These are phyloP conservation scores for Salvia sclarea DNA, from an alignment of 305 asterid species.

Conservation along the genomic window DNA sequence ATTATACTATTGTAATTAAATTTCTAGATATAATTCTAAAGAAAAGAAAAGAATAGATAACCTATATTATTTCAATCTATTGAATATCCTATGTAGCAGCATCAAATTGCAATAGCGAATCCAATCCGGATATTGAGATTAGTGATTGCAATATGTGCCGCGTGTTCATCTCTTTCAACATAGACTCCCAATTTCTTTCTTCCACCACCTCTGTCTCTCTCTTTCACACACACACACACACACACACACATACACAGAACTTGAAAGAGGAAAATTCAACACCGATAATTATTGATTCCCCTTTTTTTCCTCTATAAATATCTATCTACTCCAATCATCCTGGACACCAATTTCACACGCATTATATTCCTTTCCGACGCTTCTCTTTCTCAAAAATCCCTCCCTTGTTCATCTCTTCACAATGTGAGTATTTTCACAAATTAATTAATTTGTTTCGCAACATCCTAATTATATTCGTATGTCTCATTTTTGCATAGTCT, in stretches of 20 bases:
- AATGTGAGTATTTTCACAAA: constrained; percentile 35
- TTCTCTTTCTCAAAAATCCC: constrained; percentile 21
- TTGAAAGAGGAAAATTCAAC: neutral
- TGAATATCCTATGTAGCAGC: too few species aligned
- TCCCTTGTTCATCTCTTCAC: constrained; percentile 22
- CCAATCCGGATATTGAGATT: constrained; percentile 8
- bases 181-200: constrained; percentile 34
- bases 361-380: neutral
- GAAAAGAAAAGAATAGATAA: too few species aligned
- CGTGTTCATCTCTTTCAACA: constrained; percentile 60
- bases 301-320: constrained; percentile 35
- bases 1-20: too few species aligned
- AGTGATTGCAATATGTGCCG: constrained; percentile 52
- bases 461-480: neutral
- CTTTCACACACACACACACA: neutral
- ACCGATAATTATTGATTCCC: constrained; percentile 15
- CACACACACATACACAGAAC: neutral
- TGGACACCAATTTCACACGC: constrained; percentile 39
- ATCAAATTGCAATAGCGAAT: neutral
- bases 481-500: neutral
- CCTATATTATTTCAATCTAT: too few species aligned
- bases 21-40: too few species aligned
- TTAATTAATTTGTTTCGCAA: too few species aligned
- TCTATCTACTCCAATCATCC: constrained; percentile 36
- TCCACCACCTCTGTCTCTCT: neutral